Evolutionary conservation across 257 asterid species (phyloP).

Genomic region (Solanum pinnatisectum): DNA sequence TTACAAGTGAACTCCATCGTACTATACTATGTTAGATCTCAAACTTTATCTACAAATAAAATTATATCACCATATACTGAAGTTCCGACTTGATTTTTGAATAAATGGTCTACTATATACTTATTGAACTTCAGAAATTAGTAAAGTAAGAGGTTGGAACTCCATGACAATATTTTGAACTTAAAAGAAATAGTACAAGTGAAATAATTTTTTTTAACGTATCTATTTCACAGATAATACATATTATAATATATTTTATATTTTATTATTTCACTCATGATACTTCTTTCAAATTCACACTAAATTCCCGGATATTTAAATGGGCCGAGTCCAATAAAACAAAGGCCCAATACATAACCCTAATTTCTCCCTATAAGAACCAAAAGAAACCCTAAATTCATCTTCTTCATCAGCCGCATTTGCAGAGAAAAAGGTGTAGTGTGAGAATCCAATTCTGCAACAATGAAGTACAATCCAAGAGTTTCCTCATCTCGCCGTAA

Average conservation of each 20-base stretch:
- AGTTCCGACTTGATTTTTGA: neutral
- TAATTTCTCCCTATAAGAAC: neutral
- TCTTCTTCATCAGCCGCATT: slow-evolving; percentile 5
- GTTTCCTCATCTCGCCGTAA: slow-evolving; percentile 69
- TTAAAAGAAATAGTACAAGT: no score
- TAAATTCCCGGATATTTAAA: neutral
- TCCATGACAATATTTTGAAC: neutral
- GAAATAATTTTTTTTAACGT: no score
- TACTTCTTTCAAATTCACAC: neutral
- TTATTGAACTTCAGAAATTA: neutral
- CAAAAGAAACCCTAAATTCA: slow-evolving; percentile 19
- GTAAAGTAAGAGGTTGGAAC: no score
- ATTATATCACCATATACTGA: neutral
- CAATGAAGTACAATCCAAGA: slow-evolving; percentile 64
- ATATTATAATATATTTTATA: no score
- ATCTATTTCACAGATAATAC: no score
- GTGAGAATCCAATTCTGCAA: slow-evolving; percentile 5
- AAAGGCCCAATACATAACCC: neutral
- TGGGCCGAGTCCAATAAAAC: neutral
- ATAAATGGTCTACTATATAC: neutral
- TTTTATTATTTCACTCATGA: neutral
- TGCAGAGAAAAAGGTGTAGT: neutral
- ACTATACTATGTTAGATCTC: no score
- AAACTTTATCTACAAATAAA: no score
- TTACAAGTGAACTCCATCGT: neutral